Evolutionary conservation across 2,329 filamentous ascomycete genomes (phyloP), one percentile per base, ranked within the genome.

Genomic region (Elsinoe perseae): DNA sequence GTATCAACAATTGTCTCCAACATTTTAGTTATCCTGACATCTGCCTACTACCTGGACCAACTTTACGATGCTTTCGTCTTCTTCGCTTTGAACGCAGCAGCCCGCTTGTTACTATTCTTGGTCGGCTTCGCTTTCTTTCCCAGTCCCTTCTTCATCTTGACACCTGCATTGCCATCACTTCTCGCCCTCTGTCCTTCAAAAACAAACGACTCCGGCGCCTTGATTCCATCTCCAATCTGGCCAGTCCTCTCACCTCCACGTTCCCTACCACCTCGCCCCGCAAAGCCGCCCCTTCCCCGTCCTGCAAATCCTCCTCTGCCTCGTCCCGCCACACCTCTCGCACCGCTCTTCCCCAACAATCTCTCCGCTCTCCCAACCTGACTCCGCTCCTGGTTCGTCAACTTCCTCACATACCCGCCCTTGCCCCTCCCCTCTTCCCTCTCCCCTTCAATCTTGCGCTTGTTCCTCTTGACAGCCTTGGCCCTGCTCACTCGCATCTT

Each of bases 401-500:
- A 72, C 72, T 91, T 93, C 57, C 83, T 82, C 58, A 79, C 82
- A 71, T 91, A 89, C 57, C 75, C 78, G 73, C 63, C 72, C 73
- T 46, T 46, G 8, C 28, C 48, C 20, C 20, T 56, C 20, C 30
- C 43, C 25, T 10, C 57, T 43, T 4, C 32, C 66, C 73, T 61
- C 52, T 60, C 64, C 50, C 56, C 46, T 38, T 59, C 46, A 4
- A 68, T 64, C 58, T 65, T 69, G 30, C 73, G 72, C 38, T 16
- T 4, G 60, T 73, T 78, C 61, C 79, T 79, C 61, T 73, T 73
- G 62, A 81, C 69, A 55, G 86, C 86, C 71, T 90, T 92, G 66
- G 93, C 93, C 59, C 93, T 84, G 48, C 83, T 86, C 46, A 98
- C 91, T 55, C 93, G 86, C 30, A 98, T 77, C 62, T 85, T 81